These are phyloP conservation scores for Hordeum pubiflorum DNA, from an alignment of 202 grass and related monocot genomes.

Conservation along the genomic window DNA sequence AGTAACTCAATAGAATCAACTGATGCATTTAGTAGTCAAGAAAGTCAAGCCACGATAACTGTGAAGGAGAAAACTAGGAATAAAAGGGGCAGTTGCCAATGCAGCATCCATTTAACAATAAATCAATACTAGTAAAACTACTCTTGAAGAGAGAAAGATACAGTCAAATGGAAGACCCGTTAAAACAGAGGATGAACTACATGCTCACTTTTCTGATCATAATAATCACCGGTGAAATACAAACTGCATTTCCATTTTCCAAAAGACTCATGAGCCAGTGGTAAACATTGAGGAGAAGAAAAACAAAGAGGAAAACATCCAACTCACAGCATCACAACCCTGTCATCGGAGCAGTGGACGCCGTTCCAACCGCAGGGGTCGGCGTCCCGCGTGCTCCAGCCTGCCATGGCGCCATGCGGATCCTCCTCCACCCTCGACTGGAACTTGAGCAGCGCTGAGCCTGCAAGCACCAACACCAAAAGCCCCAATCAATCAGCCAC, in stretches of 20 bases:
- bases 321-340: slow-evolving; percentile 80
- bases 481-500: neutral
- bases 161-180: slow-evolving; percentile 21
- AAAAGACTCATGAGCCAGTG: neutral
- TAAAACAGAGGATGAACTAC: neutral
- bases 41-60: slow-evolving; percentile 31
- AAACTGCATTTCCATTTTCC: neutral
- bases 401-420: slow-evolving; percentile 57
- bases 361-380: slow-evolving; percentile 81
- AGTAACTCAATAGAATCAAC: slow-evolving; percentile 1
- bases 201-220: neutral
- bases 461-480: slow-evolving; percentile 35
- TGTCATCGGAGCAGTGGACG: slow-evolving; percentile 46
- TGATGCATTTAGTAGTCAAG: neutral
- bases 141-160: slow-evolving; percentile 2
- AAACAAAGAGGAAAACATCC: neutral
- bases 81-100: neutral
- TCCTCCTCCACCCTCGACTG: slow-evolving; percentile 62
- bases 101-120: slow-evolving; percentile 5
- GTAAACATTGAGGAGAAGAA: neutral
- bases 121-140: neutral
- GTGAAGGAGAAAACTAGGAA: slow-evolving; percentile 9
- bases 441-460: slow-evolving; percentile 61
- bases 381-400: slow-evolving; percentile 48
- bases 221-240: neutral